A percentile compares a stretch with the other conserved stretches of the same genome.
These are phyloP conservation scores for Acacia acuminata DNA, from an alignment of 306 rosid genomes.

Conservation along the genomic window DNA sequence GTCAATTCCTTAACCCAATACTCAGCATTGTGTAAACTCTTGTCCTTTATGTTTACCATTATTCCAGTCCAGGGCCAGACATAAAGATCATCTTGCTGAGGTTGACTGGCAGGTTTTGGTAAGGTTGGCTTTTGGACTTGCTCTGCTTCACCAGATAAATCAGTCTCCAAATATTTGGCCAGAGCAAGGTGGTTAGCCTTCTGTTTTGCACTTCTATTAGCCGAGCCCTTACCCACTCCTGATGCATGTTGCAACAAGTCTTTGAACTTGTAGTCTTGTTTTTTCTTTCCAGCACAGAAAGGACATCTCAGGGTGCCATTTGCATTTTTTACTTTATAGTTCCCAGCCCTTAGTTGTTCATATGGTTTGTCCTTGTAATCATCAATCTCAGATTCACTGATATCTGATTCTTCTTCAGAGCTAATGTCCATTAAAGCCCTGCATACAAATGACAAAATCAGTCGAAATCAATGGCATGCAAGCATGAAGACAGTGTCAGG, in stretches of 20 bases:
- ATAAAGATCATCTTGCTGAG: slow-evolving; percentile 55
- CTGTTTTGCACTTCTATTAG: slow-evolving; percentile 74
- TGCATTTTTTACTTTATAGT: slow-evolving; percentile 55
- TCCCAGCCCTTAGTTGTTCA: slow-evolving; percentile 59
- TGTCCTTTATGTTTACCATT: slow-evolving; percentile 51
- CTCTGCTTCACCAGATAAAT: slow-evolving; percentile 63
- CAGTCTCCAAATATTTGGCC: slow-evolving; percentile 70
- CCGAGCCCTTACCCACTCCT: slow-evolving; percentile 95
- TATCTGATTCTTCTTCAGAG: slow-evolving; percentile 87
- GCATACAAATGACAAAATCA: slow-evolving; percentile 21
- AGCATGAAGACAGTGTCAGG: not conserved
- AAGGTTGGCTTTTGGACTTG: slow-evolving; percentile 42
- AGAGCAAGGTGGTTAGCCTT: slow-evolving; percentile 94
- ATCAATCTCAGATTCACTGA: slow-evolving; percentile 87
- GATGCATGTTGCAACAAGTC: slow-evolving; percentile 87
- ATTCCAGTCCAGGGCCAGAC: slow-evolving; percentile 99
- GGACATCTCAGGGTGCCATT: slow-evolving; percentile 91
- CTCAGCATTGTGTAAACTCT: slow-evolving; percentile 42
- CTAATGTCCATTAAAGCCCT: slow-evolving; percentile 54
- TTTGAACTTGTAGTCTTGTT: slow-evolving; percentile 85
- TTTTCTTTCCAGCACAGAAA: slow-evolving; percentile 93
- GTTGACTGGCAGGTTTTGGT: slow-evolving; percentile 40
- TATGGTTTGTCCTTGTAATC: slow-evolving; percentile 81
- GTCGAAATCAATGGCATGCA: not conserved
- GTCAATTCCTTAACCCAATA: slow-evolving; percentile 64